Base-by-base conservation (phyloP, 306 rosid genomes). In the Betula pendula region DNA sequence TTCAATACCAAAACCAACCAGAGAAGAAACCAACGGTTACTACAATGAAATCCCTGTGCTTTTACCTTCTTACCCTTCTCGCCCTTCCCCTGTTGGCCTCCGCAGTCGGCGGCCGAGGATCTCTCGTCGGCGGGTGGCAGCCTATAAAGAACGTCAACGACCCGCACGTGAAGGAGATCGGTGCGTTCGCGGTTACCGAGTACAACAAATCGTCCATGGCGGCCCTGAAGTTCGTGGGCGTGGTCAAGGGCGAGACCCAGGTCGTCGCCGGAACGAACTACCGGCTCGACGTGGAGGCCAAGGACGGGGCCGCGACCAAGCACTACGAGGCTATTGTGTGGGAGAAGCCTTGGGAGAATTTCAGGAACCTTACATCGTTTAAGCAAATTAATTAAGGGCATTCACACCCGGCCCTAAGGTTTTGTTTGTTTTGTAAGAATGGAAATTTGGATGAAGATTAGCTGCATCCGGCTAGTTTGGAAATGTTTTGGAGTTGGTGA, bases 151-250 rank as follows among this genome's bases (percentile, higher is more conserved):
- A 92, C 75, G 0, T 76, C 1, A 77, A 12, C 0, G 93, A 84
- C 8, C 82, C 75, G 5, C 81, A 85, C 55, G 93, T 88, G 75
- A 25, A 1, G 4, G 88, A 85, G 84, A 87, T 90, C 31, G 97
- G 86, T 0, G 12, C 84, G 11, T 92, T 66, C 25, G 93, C 93
- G 0, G 83, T 92, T 2, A 38, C 49, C 1, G 90, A 92, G 65
- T 76, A 91, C 75, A 72, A 80, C 24, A 87, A 85, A 80, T 12
- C 60, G 44, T 73, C 78, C 0, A 70, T 79, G 55, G 16, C 56
- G 3, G 55, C 70, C 8, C 42, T 91, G 68, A 52, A 6, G 75
- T 72, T 87, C 3, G 68, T 68, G 25, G 72, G 38, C 17, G 81
- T 83, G 22, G 48, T 87, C 17, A 65, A 68, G 72, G 93, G 90